phyloP scores from a whole-genome alignment of 805 yeast species.

The Metschnikowia cerradonensis region DNA sequence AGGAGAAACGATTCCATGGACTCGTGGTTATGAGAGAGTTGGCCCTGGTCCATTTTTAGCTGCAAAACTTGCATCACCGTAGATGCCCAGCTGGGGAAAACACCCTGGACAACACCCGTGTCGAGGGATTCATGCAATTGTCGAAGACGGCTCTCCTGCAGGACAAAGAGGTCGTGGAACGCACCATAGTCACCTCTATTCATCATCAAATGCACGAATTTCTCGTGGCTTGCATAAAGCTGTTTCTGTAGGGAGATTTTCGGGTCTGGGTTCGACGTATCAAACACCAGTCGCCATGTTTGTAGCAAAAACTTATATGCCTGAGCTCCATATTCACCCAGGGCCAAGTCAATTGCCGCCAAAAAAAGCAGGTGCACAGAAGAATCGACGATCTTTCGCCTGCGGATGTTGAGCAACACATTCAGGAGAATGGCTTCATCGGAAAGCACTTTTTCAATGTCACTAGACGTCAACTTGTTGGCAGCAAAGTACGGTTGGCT shows the following conservation, averaged over 20 bases:
- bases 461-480: slow-evolving; percentile 1
- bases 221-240: slow-evolving; percentile 19
- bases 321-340: slow-evolving; percentile 16
- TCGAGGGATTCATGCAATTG: not conserved
- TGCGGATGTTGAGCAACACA: slow-evolving; percentile 3
- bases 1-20: slow-evolving; percentile 14
- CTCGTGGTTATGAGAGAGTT: not conserved
- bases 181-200: slow-evolving; percentile 23
- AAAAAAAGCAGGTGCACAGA: slow-evolving; percentile 18
- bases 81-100: slow-evolving; percentile 8
- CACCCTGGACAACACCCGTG: not conserved
- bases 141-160: slow-evolving; percentile 2
- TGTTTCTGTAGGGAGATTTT: not conserved
- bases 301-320: slow-evolving; percentile 20
- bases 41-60: not conserved
- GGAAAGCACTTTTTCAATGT: slow-evolving; percentile 14
- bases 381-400: slow-evolving; percentile 7
- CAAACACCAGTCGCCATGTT: slow-evolving; percentile 24
- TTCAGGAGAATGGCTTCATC: slow-evolving; percentile 2
- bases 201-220: slow-evolving; percentile 25
- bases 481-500: slow-evolving; percentile 1
- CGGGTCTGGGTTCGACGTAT: not conserved
- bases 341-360: slow-evolving; percentile 22
- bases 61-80: slow-evolving; percentile 22
- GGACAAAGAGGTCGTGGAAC: slow-evolving; percentile 15